Evolutionary conservation across 305 asterid genomes (phyloP).

Genomic region (Petunia hybrid): DNA sequence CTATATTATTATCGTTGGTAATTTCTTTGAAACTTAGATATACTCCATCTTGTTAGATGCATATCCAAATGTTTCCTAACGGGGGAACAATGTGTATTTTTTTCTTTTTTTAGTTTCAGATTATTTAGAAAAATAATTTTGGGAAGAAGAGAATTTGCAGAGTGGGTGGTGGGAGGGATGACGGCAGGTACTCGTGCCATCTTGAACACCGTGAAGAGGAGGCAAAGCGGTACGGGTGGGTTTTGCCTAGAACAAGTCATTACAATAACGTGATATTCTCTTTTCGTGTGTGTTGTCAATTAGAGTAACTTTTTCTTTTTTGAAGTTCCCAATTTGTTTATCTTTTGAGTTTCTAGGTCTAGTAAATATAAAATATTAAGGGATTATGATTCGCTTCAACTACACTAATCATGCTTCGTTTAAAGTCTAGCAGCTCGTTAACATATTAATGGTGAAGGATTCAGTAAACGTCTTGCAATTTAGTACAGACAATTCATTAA

Average conservation of each 20-base stretch:
- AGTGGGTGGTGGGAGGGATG: conserved; percentile 30
- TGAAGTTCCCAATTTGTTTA: neutral
- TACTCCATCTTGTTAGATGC: conserved; percentile 27
- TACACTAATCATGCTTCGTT: too few relatives aligned
- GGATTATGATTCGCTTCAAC: too few relatives aligned
- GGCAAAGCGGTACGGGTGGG: conserved; percentile 30
- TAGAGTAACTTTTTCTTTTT: conserved; percentile 8
- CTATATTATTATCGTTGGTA: too few relatives aligned
- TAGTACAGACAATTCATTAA: too few relatives aligned
- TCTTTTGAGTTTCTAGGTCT: neutral
- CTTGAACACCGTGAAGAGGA: conserved; percentile 46
- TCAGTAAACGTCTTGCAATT: too few relatives aligned
- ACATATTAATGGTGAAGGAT: too few relatives aligned
- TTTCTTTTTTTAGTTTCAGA: neutral
- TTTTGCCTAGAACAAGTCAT: conserved; percentile 32
- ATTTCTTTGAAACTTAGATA: neutral
- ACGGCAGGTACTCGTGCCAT: conserved; percentile 50
- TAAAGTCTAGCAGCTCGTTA: too few relatives aligned
- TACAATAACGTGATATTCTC: conserved; percentile 61
- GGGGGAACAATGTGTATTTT: conserved; percentile 34
- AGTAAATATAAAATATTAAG: neutral
- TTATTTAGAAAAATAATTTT: conserved; percentile 6
- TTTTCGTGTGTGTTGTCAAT: conserved; percentile 32
- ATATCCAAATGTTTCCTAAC: conserved; percentile 41
- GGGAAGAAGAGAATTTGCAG: conserved; percentile 39